These are phyloP conservation scores for Nemania serpens DNA, from an alignment of 2,329 filamentous ascomycete species.

Conservation along the genomic window DNA sequence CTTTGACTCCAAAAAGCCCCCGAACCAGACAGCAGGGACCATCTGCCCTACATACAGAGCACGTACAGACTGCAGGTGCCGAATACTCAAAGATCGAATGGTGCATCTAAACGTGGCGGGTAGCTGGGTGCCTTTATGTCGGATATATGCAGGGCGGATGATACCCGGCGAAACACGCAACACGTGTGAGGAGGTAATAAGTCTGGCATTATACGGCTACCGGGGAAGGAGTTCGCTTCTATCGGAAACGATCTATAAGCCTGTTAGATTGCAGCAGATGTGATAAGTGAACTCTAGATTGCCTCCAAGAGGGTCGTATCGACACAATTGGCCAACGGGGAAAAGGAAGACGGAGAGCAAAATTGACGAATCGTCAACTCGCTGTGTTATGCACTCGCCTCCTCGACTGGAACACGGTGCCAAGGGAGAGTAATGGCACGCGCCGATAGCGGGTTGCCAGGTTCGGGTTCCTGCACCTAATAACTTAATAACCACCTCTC, in stretches of 20 bases:
- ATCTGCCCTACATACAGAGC: background rate
- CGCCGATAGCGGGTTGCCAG: background rate
- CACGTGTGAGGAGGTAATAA: conserved; percentile 26
- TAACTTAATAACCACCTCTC: no score
- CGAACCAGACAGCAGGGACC: conserved; percentile 14
- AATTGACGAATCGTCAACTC: conserved; percentile 22
- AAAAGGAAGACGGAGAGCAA: background rate
- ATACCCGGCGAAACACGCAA: conserved; percentile 17
- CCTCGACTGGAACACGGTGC: no score
- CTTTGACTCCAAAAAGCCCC: conserved; percentile 8
- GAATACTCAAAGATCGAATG: conserved; percentile 14
- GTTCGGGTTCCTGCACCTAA: no score
- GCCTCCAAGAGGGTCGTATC: conserved; percentile 1
- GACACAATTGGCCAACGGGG: conserved; percentile 12
- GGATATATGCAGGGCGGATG: conserved; percentile 12
- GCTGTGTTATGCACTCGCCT: no score
- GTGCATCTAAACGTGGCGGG: conserved; percentile 23
- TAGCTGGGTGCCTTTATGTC: conserved; percentile 4
- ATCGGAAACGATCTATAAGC: background rate
- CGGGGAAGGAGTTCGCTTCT: background rate
- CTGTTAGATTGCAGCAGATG: conserved; percentile 16
- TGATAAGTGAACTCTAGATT: conserved; percentile 19
- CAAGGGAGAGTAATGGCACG: background rate
- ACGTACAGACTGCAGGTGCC: conserved; percentile 1
- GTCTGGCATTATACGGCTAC: background rate